Evolutionary conservation across 1,139 yeast genomes (phyloP).

Genomic region (Saccharomyces hybrid): DNA sequence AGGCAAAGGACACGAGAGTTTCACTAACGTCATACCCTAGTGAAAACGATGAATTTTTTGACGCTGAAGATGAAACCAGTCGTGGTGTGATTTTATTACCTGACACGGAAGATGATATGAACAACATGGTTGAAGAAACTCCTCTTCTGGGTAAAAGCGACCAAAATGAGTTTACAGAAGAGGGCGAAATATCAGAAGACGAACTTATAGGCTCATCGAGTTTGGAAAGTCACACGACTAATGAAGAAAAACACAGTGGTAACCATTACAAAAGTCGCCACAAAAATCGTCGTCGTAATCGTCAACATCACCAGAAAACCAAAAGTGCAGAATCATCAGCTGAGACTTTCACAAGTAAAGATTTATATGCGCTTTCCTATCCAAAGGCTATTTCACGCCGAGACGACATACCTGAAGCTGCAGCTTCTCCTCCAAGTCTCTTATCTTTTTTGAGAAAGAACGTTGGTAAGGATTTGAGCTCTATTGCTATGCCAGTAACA

Average conservation of each 20-base stretch:
- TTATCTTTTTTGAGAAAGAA: constrained; percentile 75
- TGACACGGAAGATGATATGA: constrained; percentile 24
- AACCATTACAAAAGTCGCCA: background rate
- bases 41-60: constrained; percentile 29
- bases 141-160: background rate
- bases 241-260: background rate
- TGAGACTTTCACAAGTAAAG: constrained; percentile 9
- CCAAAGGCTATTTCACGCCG: constrained; percentile 44
- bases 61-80: constrained; percentile 27
- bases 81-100: constrained; percentile 29
- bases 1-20: constrained; percentile 9
- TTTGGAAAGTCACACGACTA: background rate
- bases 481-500: constrained; percentile 90
- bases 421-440: constrained; percentile 71
- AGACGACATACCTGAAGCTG: constrained; percentile 51
- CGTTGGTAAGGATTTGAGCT: constrained; percentile 85
- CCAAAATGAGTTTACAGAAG: background rate
- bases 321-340: background rate
- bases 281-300: background rate
- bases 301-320: background rate
- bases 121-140: constrained; percentile 11
- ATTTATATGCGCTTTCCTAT: constrained; percentile 59
- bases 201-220: background rate
- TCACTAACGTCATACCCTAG: constrained; percentile 20
- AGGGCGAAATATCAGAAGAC: background rate